Evolutionary conservation across 129 eudicot species (phyloP).

Genomic region (Flaveria trinervia): DNA sequence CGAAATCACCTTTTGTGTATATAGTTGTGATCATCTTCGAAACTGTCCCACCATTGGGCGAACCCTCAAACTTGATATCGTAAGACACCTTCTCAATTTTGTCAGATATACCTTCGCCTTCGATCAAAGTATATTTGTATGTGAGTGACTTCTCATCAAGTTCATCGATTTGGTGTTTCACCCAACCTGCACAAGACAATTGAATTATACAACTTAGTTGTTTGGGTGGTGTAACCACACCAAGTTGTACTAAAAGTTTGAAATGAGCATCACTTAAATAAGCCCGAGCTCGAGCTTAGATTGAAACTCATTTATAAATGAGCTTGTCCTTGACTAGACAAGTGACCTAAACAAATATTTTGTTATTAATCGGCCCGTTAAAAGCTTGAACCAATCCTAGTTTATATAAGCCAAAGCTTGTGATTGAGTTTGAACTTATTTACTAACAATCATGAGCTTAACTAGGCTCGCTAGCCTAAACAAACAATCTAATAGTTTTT

Average conservation of each 20-base stretch:
- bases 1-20: constrained; percentile 34
- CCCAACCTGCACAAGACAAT: constrained; percentile 25
- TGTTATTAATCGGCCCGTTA: too few relatives aligned
- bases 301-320: too few relatives aligned
- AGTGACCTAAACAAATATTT: too few relatives aligned
- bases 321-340: too few relatives aligned
- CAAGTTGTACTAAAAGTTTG: neutral
- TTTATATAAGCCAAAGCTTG: too few relatives aligned
- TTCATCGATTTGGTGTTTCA: constrained; percentile 38
- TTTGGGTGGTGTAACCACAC: neutral
- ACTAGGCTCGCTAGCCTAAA: too few relatives aligned
- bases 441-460: too few relatives aligned
- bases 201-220: neutral
- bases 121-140: constrained; percentile 43
- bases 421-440: too few relatives aligned
- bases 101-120: constrained; percentile 40
- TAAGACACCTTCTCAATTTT: constrained; percentile 41
- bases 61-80: constrained; percentile 30
- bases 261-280: too few relatives aligned
- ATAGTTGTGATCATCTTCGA: constrained; percentile 38
- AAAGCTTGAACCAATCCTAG: too few relatives aligned
- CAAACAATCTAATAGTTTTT: too few relatives aligned
- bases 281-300: too few relatives aligned
- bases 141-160: constrained; percentile 28
- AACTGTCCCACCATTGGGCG: constrained; percentile 33